Conservation (phyloP, 140 eudicot species). For the Senecio squalidus region DNA sequence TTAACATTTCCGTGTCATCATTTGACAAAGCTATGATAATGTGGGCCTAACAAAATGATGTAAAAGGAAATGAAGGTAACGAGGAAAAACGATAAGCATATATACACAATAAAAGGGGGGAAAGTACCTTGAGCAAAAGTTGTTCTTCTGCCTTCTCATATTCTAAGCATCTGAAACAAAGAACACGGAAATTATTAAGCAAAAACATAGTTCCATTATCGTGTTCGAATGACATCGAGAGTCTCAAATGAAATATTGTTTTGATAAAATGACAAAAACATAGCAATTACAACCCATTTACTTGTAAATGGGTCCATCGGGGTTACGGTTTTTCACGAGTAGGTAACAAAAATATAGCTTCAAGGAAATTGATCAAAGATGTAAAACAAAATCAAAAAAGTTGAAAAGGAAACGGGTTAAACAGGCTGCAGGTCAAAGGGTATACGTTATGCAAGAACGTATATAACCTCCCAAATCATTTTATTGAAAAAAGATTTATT, state of each 20-base stretch:
- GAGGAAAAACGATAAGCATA: background rate
- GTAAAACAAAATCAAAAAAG: too few species aligned
- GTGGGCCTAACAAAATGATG: background rate
- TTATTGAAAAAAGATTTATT: too few species aligned
- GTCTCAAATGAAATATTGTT: background rate
- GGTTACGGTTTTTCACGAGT: background rate
- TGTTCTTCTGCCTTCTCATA: constrained; percentile 41
- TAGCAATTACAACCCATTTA: background rate
- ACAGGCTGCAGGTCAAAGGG: too few species aligned
- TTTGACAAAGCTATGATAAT: too few species aligned
- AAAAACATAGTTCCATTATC: background rate
- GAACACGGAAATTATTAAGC: background rate
- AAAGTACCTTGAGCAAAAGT: constrained; percentile 57
- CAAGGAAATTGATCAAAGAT: too few species aligned
- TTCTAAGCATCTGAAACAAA: constrained; percentile 47
- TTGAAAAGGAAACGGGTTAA: too few species aligned
- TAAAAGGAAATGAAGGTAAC: background rate
- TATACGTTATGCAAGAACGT: too few species aligned
- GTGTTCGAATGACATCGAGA: background rate
- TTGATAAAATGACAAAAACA: background rate
- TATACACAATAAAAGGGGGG: background rate
- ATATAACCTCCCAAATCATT: too few species aligned
- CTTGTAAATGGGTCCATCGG: too few species aligned
- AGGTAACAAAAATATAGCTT: too few species aligned
- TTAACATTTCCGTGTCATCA: too few species aligned